Evolutionary conservation across 2,329 filamentous ascomycete species (phyloP), one percentile per base, ranked within the genome.

Genomic region (Zasmidium cellare): DNA sequence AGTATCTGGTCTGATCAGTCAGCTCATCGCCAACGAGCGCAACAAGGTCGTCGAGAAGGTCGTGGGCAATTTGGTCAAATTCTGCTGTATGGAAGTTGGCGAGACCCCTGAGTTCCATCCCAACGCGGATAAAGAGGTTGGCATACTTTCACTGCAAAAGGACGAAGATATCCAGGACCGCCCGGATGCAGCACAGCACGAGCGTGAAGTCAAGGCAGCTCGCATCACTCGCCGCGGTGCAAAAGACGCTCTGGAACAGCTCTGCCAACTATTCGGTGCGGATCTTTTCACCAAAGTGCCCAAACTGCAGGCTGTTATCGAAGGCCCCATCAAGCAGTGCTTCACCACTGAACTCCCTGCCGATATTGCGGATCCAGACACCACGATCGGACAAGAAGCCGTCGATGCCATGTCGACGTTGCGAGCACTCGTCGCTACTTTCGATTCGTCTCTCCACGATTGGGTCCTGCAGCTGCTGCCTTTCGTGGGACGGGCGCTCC

Each of bases 81-180:
- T 97, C 75, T 96, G 92, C 63, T 99, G 94, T 70, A 91, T 97
- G 69, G 94, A 99, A 72, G 96, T 96, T 1, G 93, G 94, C 0
- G 96, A 99, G 74, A 99, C 96, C 0, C 94, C 94, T 0, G 94
- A 97, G 69, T 97, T 97, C 72, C 86, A 88, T 3, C 87, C 90
- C 24, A 94, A 97, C 69, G 89, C 89, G 1, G 74, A 80, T 46
- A 88, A 96, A 69, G 89, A 88, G 47, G 86, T 87, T 63, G 88
- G 88, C 14, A 94, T 99, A 56, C 77, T 99, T 16, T 97, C 94
- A 0, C 87, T 99, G 74, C 91, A 93, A 67, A 99, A 99, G 76
- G 94, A 99, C 71, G 94, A 99, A 75, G 94, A 99, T 69, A 85
- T 94, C 46, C 88, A 92, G 64, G 94, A 99, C 67, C 92, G 97